A percentile compares a stretch with the other conserved stretches of the same genome.
phyloP scores from a whole-genome alignment of 2,329 filamentous ascomycete genomes.

The Aspergillus tamarii region DNA sequence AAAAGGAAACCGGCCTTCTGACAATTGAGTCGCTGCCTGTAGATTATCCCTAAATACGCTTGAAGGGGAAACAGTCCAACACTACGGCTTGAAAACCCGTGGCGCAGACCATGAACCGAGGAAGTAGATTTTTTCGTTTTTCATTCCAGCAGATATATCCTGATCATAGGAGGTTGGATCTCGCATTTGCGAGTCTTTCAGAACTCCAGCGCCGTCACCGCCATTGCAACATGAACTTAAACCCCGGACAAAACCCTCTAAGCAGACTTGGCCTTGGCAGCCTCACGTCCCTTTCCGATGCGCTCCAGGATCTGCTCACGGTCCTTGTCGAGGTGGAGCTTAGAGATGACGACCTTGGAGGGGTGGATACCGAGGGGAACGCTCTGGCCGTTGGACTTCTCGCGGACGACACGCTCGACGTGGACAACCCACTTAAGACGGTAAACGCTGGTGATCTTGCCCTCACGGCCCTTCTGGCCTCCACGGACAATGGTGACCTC shows the following conservation, averaged over 20 bases:
- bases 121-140: constrained; percentile 62
- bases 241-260: constrained; percentile 60
- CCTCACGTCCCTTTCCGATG: constrained; percentile 52
- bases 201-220: constrained; percentile 33
- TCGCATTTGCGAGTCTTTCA: constrained; percentile 28
- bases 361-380: constrained; percentile 93
- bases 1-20: neutral
- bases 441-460: constrained; percentile 97
- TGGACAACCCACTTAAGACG: constrained; percentile 95
- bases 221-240: constrained; percentile 68
- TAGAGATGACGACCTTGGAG: constrained; percentile 97
- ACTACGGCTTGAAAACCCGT: neutral
- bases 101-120: constrained; percentile 55
- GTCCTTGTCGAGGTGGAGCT: constrained; percentile 82
- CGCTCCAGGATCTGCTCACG: constrained; percentile 53
- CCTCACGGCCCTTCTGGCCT: constrained; percentile 95
- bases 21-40: neutral
- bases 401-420: constrained; percentile 93
- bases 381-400: constrained; percentile 96
- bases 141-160: constrained; percentile 32
- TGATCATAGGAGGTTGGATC: constrained; percentile 26
- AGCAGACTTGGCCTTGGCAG: constrained; percentile 61
- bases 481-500: constrained; percentile 92
- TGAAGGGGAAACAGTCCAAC: neutral
- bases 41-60: neutral